Conservation (phyloP, 495 filamentous ascomycete genomes). For the Paragyromitra xinjiangensis region DNA sequence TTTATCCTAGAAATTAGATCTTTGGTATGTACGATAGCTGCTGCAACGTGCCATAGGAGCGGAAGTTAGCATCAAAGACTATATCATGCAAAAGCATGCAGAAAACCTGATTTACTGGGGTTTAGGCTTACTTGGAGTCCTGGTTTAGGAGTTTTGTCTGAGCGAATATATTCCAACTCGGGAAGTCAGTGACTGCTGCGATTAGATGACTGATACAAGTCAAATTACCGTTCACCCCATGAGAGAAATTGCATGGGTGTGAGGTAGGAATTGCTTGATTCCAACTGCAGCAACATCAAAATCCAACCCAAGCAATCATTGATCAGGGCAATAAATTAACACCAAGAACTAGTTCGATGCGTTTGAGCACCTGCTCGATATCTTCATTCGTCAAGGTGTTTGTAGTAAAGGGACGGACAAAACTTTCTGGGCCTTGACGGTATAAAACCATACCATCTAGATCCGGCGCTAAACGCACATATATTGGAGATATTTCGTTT, state of each 20-base stretch:
- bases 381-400: not conserved
- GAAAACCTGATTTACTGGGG: not conserved
- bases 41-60: not conserved
- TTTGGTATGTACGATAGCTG: not conserved
- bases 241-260: constrained; percentile 1
- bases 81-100: constrained; percentile 10
- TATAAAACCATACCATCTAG: not conserved
- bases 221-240: not conserved
- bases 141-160: not conserved
- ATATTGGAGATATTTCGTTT: constrained; percentile 1
- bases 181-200: not conserved
- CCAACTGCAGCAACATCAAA: not conserved
- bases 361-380: not conserved
- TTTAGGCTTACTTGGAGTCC: not conserved
- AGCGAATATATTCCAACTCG: not conserved
- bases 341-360: not conserved
- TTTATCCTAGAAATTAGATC: not conserved
- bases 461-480: not conserved
- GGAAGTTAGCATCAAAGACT: constrained; percentile 2
- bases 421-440: not conserved
- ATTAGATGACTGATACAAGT: not conserved
- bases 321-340: constrained; percentile 6
- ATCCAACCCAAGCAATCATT: not conserved
- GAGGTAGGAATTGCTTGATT: not conserved
- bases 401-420: constrained; percentile 4